These are phyloP conservation scores for Eucalyptus sp. DNA, from an alignment of 345 rosid genomes.

Conservation along the genomic window DNA sequence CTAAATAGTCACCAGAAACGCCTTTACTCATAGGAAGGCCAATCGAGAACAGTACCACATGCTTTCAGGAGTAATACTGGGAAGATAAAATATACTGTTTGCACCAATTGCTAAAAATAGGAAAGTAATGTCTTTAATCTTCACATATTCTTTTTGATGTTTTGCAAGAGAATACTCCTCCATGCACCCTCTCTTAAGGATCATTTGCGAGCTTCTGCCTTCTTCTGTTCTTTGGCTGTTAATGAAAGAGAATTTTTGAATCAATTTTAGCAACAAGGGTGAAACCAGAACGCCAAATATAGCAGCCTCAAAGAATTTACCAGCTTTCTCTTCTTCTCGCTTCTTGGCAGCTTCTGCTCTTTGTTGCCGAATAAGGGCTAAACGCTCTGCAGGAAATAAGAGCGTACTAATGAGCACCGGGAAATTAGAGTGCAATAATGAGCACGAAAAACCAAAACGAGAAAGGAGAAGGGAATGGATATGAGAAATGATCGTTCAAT, in stretches of 20 bases:
- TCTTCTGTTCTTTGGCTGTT: constrained; percentile 59
- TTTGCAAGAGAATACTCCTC: not conserved
- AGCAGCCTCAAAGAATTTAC: not conserved
- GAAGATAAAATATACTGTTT: not conserved
- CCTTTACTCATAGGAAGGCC: not conserved
- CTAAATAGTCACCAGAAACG: not conserved
- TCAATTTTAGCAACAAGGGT: not conserved
- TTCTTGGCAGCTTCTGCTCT: not conserved
- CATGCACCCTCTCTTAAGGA: not conserved
- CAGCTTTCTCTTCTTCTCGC: not conserved
- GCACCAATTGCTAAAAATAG: not conserved
- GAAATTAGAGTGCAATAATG: too few species aligned
- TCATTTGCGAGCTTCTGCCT: constrained; percentile 49
- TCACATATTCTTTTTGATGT: not conserved
- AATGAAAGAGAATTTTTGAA: not conserved
- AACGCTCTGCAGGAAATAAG: not conserved
- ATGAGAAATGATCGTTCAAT: not conserved
- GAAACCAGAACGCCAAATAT: not conserved
- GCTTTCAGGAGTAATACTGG: not conserved
- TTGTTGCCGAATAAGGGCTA: not conserved
- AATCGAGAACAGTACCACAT: not conserved
- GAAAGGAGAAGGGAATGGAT: not conserved
- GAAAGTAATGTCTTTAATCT: not conserved
- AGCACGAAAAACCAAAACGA: not conserved
- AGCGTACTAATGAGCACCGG: too few species aligned